phyloP scores from a whole-genome alignment of 495 filamentous ascomycete species.

The Lasiosphaeriaceae sp. region DNA sequence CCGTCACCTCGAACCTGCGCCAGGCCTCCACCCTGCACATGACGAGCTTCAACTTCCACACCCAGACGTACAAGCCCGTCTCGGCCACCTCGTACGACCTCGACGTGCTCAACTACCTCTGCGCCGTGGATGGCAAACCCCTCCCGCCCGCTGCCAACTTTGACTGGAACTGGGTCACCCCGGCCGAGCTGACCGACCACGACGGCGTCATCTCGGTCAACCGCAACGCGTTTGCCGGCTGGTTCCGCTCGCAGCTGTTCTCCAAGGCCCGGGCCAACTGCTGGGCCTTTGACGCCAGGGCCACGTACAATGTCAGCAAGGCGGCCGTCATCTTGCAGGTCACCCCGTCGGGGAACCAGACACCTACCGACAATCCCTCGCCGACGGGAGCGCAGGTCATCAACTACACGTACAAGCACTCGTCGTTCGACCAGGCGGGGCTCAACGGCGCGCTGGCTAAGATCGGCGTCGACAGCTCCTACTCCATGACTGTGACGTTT shows the following conservation, averaged over 20 bases:
- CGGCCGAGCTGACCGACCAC: neutral
- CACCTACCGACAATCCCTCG: neutral
- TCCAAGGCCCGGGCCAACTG: neutral
- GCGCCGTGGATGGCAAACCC: neutral
- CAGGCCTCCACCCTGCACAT: neutral
- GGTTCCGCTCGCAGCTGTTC: neutral
- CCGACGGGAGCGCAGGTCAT: neutral
- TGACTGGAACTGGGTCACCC: neutral
- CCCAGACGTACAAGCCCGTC: neutral
- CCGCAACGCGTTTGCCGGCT: neutral
- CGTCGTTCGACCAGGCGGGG: neutral
- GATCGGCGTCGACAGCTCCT: neutral
- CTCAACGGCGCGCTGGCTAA: neutral
- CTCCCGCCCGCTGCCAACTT: neutral
- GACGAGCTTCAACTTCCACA: neutral
- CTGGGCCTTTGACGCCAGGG: neutral
- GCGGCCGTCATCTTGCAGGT: neutral
- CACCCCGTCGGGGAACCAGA: neutral
- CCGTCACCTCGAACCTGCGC: neutral
- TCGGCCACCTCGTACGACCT: neutral
- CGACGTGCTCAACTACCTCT: neutral
- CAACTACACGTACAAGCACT: neutral
- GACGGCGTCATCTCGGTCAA: neutral
- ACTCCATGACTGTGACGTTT: neutral
- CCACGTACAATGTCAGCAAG: neutral